These are phyloP conservation scores for Coniochaeta ligniaria DNA, from an alignment of 2,329 filamentous ascomycete species.

Conservation along the genomic window DNA sequence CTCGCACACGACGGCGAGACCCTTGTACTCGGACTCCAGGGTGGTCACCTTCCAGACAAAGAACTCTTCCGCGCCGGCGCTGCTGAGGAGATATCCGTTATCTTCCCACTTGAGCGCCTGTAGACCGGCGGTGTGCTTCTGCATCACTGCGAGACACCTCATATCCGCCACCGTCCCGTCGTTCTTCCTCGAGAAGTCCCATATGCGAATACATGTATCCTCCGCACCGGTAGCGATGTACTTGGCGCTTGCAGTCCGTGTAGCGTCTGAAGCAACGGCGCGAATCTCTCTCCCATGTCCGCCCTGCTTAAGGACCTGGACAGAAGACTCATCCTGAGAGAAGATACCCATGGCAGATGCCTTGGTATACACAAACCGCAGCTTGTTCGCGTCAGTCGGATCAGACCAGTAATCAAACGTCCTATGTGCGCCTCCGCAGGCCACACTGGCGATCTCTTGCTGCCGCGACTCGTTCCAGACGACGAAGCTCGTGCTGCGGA, in stretches of 20 bases:
- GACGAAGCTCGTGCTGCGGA: conserved; percentile 71
- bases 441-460: conserved; percentile 61
- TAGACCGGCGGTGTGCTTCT: conserved; percentile 75
- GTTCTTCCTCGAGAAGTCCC: conserved; percentile 31
- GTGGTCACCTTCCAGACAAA: conserved; percentile 68
- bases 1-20: conserved; percentile 51
- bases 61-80: conserved; percentile 82
- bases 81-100: conserved; percentile 70
- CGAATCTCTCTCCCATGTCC: conserved; percentile 80
- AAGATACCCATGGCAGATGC: conserved; percentile 28
- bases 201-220: conserved; percentile 70
- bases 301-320: conserved; percentile 54
- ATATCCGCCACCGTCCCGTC: conserved; percentile 9
- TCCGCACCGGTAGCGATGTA: conserved; percentile 62
- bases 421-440: conserved; percentile 81
- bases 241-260: background rate
- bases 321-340: conserved; percentile 13
- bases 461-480: conserved; percentile 71
- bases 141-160: conserved; percentile 56
- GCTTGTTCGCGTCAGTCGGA: conserved; percentile 22
- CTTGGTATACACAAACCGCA: conserved; percentile 59
- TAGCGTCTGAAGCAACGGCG: conserved; percentile 30
- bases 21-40: conserved; percentile 40
- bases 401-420: conserved; percentile 52
- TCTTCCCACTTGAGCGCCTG: conserved; percentile 74